phyloP scores from a whole-genome alignment of 2,329 filamentous ascomycete species.

The Cladophialophora carrionii region DNA sequence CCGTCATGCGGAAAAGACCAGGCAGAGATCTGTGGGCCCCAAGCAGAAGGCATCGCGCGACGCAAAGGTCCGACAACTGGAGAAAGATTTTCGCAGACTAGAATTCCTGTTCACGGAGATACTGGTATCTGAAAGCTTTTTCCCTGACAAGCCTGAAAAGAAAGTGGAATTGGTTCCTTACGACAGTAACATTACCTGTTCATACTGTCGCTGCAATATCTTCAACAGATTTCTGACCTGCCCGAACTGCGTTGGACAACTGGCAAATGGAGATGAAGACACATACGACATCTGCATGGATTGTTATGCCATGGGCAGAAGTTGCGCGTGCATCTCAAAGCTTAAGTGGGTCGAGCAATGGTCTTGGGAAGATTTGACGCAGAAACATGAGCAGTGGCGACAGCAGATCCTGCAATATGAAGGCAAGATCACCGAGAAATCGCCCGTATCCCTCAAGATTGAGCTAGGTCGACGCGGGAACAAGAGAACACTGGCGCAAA shows the following conservation, averaged over 20 bases:
- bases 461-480: constrained; percentile 64
- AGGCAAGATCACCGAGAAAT: constrained; percentile 67
- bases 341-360: constrained; percentile 94
- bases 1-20: constrained; percentile 61
- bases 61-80: constrained; percentile 68
- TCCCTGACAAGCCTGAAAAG: constrained; percentile 61
- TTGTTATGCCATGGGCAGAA: constrained; percentile 95
- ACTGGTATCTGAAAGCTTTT: constrained; percentile 84
- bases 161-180: constrained; percentile 76
- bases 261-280: constrained; percentile 72
- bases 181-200: constrained; percentile 91
- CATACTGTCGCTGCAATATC: constrained; percentile 93
- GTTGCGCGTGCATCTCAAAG: constrained; percentile 83
- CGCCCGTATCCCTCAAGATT: constrained; percentile 70
- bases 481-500: constrained; percentile 82
- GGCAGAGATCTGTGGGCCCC: constrained; percentile 45
- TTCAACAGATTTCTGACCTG: constrained; percentile 97
- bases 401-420: constrained; percentile 74
- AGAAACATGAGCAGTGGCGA: constrained; percentile 82
- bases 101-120: constrained; percentile 78
- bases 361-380: constrained; percentile 74
- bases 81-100: constrained; percentile 78
- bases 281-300: constrained; percentile 98
- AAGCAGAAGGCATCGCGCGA: constrained; percentile 46
- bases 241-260: constrained; percentile 73